Base-by-base conservation (phyloP, 73 alveolate species). In the Tetrahymena malaccensis region DNA sequence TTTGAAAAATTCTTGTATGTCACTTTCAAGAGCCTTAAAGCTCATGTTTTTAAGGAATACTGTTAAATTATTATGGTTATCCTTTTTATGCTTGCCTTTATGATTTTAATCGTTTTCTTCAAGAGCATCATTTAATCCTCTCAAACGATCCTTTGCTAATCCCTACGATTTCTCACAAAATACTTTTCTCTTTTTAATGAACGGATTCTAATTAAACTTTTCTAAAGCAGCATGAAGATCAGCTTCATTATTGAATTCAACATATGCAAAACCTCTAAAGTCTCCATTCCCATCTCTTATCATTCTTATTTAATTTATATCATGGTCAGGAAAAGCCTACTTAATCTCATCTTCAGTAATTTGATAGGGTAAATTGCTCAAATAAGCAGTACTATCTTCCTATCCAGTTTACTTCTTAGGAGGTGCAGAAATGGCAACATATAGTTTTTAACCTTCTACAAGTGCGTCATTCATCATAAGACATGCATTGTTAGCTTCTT, bases 181-280 rank as follows among this genome's bases (percentile, higher is more conserved):
- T 22, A 70, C 84, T 56, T 35, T 95, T 38, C 97, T 95, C 35
- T 94, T 94, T 43, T 95, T 83, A 21, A 95, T 95, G 55, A 50
- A 95, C 31, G 95, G 95, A 35, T 95, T 94, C 35, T 55, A 1
- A 25, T 43, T 89, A 17, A 95, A 35, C 22, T 27, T n/a, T 35
- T 89, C 95, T 43, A 89, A 43, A 17, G 95, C 97, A 11, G 31
- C 19, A 19, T 31, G 22, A n/a, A 70, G 43, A 38, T 85, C 43
- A 27, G 84, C 13, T 93, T 89, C 95, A 43, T 95, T 85, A 34
- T 89, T 85, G 33, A 70, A 95, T 89, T 95, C 95, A 34, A 95
- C 58, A 55, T 95, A 95, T 22, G 95, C 97, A 95, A 85, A 95
- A 31, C 97, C 97, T 35, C 95, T 95, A 50, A 94, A 94, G 17